These are phyloP conservation scores for Carnegiea gigantea DNA, from an alignment of 179 eudicot species.

Conservation along the genomic window DNA sequence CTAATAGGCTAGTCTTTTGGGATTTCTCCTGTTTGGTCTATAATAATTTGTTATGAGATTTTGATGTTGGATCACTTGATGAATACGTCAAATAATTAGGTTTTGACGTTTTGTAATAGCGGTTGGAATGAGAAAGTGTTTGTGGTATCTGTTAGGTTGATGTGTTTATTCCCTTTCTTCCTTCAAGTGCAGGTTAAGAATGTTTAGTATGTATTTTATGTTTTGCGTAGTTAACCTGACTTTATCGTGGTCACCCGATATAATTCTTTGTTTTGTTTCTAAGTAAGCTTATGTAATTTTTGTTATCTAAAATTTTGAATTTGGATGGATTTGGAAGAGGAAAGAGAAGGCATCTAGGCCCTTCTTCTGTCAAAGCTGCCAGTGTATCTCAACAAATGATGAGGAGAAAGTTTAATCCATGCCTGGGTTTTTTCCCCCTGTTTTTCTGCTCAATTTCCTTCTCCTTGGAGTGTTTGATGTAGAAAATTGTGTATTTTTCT, in stretches of 20 bases:
- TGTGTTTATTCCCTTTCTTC: background rate
- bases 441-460: no score
- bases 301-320: background rate
- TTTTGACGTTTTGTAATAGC: background rate
- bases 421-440: no score
- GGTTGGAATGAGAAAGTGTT: background rate
- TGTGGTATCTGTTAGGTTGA: background rate
- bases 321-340: background rate
- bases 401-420: background rate
- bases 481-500: no score
- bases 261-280: no score
- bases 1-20: no score
- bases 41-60: background rate
- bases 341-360: no score
- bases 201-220: background rate
- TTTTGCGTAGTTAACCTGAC: background rate
- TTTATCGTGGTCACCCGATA: background rate
- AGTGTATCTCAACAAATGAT: no score
- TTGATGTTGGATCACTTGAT: background rate
- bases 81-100: background rate
- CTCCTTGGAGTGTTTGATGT: no score
- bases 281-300: background rate
- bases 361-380: no score
- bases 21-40: no score
- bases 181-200: background rate